These are phyloP conservation scores for Leptographium radiaticola DNA, from an alignment of 2,329 filamentous ascomycete genomes.

Conservation along the genomic window DNA sequence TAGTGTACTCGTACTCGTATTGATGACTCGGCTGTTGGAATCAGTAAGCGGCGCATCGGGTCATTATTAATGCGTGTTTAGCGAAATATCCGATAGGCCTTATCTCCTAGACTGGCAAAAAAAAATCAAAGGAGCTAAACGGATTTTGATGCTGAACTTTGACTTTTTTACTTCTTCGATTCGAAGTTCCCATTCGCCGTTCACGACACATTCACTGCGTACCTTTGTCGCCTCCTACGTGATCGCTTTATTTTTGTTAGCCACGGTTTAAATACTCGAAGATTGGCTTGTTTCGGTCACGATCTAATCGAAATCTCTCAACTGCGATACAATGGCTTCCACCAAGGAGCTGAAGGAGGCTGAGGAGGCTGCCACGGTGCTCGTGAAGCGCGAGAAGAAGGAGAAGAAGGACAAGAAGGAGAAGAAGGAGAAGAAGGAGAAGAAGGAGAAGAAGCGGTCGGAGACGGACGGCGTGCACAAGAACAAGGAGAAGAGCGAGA, in stretches of 20 bases:
- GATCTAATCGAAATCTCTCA: too few relatives aligned
- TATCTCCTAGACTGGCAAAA: not conserved
- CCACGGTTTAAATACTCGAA: too few relatives aligned
- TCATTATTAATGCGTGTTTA: not conserved
- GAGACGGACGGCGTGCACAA: constrained; percentile 41
- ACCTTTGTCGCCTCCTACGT: not conserved
- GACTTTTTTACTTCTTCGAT: not conserved
- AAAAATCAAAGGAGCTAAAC: constrained; percentile 2
- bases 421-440: constrained; percentile 37
- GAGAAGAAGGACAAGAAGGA: constrained; percentile 12
- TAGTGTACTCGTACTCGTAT: too few relatives aligned
- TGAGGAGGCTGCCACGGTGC: constrained; percentile 7
- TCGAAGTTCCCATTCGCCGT: not conserved
- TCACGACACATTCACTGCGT: not conserved
- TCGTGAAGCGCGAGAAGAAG: constrained; percentile 6
- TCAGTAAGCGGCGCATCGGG: not conserved
- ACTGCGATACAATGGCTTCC: constrained; percentile 5
- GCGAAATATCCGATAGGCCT: not conserved
- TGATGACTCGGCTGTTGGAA: too few relatives aligned
- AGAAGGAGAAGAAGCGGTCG: constrained; percentile 42
- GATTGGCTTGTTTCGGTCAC: too few relatives aligned
- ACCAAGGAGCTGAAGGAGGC: constrained; percentile 11
- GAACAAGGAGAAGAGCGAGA: constrained; percentile 42
- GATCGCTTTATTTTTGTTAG: too few relatives aligned
- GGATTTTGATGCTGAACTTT: not conserved